Percentiles rank a stretch among this genome's conserved stretches.
Evolutionary conservation across 441 rosid genomes (phyloP).

Genomic region (Isatis lusitanica): DNA sequence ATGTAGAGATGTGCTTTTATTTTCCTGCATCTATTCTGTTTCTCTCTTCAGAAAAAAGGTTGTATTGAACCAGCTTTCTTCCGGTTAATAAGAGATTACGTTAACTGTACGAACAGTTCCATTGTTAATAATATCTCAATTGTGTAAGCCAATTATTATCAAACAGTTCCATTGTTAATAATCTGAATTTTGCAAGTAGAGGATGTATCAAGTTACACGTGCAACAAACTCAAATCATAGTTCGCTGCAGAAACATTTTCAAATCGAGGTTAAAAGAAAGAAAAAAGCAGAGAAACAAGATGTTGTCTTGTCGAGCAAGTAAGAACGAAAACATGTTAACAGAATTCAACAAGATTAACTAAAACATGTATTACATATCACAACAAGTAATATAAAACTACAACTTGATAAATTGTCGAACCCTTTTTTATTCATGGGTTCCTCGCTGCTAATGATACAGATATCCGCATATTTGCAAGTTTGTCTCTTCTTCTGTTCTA

Average conservation of each 20-base stretch:
- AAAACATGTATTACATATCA: slow-evolving; percentile 16
- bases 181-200: not conserved
- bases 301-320: slow-evolving; percentile 17
- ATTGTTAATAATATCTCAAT: not conserved
- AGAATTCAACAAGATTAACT: slow-evolving; percentile 6
- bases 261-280: not conserved
- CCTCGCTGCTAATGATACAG: slow-evolving; percentile 25
- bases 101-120: not conserved
- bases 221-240: not conserved
- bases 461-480: slow-evolving; percentile 25
- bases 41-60: not conserved
- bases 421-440: not conserved
- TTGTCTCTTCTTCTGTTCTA: slow-evolving; percentile 6
- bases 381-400: slow-evolving; percentile 18
- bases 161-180: not conserved
- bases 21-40: slow-evolving; percentile 5
- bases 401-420: not conserved
- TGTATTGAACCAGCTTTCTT: slow-evolving; percentile 10
- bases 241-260: not conserved
- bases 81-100: slow-evolving; percentile 15
- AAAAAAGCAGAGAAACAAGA: not conserved
- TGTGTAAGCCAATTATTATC: not conserved
- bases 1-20: not conserved
- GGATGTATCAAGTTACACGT: not conserved
- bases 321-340: slow-evolving; percentile 5